Percentiles rank a stretch among this genome's conserved stretches.
Evolutionary conservation across 2,329 filamentous ascomycete species (phyloP).

Genomic region (Dothideomycetidae sp.): DNA sequence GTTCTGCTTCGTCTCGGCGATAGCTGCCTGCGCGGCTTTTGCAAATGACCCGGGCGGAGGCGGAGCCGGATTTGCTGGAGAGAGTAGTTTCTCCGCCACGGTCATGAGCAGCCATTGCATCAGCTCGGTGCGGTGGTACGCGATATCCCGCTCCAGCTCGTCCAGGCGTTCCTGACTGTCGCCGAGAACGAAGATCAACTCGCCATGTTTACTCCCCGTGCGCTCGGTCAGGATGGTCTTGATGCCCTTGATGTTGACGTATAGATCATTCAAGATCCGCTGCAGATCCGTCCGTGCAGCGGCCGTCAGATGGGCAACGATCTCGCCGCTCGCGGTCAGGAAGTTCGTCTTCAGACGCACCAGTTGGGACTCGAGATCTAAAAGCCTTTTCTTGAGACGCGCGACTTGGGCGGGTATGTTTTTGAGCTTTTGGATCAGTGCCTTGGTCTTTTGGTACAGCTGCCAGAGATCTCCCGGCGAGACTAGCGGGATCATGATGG

Average conservation of each 20-base stretch:
- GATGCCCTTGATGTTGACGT: neutral
- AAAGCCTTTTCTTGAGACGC: neutral
- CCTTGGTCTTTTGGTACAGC: neutral
- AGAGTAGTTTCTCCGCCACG: neutral
- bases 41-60: too few relatives aligned
- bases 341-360: neutral
- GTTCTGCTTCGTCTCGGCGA: too few relatives aligned
- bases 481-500: neutral
- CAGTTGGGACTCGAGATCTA: neutral
- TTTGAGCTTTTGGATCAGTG: neutral
- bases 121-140: neutral
- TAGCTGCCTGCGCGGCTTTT: too few relatives aligned
- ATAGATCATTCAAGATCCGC: neutral
- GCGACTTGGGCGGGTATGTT: neutral
- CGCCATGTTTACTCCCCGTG: neutral
- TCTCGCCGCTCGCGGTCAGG: neutral
- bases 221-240: neutral
- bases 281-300: neutral
- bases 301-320: neutral
- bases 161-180: neutral
- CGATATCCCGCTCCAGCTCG: neutral
- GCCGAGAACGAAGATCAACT: neutral
- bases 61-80: too few relatives aligned
- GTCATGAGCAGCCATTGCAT: neutral
- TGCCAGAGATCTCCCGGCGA: neutral